Evolutionary conservation across 257 asterid species (phyloP).

Genomic region (Solanum etuberosum): DNA sequence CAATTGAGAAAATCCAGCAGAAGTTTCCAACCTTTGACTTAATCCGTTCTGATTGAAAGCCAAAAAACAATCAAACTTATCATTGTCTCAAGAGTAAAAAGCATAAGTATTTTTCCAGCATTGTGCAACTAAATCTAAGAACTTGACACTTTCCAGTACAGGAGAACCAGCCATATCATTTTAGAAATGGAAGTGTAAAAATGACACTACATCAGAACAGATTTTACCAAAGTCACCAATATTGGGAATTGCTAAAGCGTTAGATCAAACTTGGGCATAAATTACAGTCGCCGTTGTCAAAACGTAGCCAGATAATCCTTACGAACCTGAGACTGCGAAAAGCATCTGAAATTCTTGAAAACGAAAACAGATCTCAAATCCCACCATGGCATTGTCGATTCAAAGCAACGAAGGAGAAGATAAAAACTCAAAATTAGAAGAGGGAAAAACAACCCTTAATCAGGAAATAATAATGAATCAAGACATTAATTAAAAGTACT

Average conservation of each 20-base stretch:
- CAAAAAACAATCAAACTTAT: not conserved
- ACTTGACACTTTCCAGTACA: not conserved
- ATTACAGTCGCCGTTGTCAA: not conserved
- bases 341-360: slow-evolving; percentile 19
- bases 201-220: not conserved
- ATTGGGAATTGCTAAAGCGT: not conserved
- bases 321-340: slow-evolving; percentile 22
- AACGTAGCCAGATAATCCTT: not conserved
- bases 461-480: not conserved
- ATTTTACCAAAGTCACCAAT: not conserved
- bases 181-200: not conserved
- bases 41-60: not conserved
- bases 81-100: not conserved
- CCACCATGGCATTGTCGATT: slow-evolving; percentile 26
- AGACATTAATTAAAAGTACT: not conserved
- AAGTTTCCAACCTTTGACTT: slow-evolving; percentile 22
- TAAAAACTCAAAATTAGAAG: not conserved
- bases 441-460: not conserved
- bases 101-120: not conserved
- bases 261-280: not conserved
- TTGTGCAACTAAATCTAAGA: not conserved
- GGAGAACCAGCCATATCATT: not conserved
- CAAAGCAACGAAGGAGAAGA: not conserved
- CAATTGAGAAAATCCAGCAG: slow-evolving; percentile 30
- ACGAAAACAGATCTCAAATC: slow-evolving; percentile 22